Evolutionary conservation across 495 filamentous ascomycete genomes (phyloP).

Genomic region (Aspergillus wentii): DNA sequence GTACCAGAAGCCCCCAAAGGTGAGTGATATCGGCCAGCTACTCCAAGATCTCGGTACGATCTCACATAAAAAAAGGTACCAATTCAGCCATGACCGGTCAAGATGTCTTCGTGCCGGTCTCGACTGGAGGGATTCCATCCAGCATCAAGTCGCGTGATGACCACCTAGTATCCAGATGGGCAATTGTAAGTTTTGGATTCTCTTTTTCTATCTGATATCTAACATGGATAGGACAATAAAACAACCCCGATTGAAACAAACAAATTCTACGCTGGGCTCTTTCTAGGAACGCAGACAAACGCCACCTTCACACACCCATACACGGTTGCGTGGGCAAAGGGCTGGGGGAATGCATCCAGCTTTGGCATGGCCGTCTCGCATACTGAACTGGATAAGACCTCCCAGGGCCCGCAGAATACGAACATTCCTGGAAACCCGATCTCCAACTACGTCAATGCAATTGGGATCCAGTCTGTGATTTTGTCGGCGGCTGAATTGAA

Average conservation of each 20-base stretch:
- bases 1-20: too few species aligned
- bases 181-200: constrained; percentile 35
- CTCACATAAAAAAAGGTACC: background rate
- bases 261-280: constrained; percentile 91
- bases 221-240: constrained; percentile 25
- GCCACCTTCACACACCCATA: constrained; percentile 84
- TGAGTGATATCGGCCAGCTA: too few species aligned
- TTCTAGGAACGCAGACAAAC: constrained; percentile 66
- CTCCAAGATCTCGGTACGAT: too few species aligned
- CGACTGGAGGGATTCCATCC: constrained; percentile 50
- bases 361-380: constrained; percentile 78
- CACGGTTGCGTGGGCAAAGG: constrained; percentile 70
- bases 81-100: constrained; percentile 23
- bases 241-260: constrained; percentile 66
- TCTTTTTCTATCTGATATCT: too few species aligned
- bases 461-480: constrained; percentile 75
- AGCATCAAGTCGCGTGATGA: constrained; percentile 45
- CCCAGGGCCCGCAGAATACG: constrained; percentile 48
- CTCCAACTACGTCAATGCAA: constrained; percentile 73
- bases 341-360: constrained; percentile 57
- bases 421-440: constrained; percentile 53
- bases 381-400: constrained; percentile 57
- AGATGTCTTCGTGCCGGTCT: constrained; percentile 55
- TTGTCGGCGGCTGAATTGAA: constrained; percentile 74
- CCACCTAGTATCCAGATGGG: constrained; percentile 46